phyloP scores from a whole-genome alignment of 176 grass and related monocot genomes.

The Juncus inflexus region DNA sequence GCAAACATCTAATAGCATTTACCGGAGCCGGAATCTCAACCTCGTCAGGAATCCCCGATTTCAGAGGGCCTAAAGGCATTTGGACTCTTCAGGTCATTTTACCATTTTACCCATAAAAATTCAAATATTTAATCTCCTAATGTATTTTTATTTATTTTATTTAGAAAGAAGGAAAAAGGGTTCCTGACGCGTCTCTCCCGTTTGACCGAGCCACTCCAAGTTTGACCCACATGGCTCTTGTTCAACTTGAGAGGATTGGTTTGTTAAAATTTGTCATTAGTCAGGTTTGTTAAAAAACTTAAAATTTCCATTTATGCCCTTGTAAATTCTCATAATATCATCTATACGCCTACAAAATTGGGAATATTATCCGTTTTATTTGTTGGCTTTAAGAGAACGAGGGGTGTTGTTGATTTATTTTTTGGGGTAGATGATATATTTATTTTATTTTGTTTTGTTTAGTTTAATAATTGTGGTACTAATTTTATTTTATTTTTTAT shows the following conservation, averaged over 20 bases:
- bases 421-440: too few relatives aligned
- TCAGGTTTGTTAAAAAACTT: constrained; percentile 50
- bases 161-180: constrained; percentile 70
- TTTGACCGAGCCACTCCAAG: constrained; percentile 86
- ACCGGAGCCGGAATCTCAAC: constrained; percentile 98
- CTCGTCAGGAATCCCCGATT: constrained; percentile 93
- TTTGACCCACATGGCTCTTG: constrained; percentile 90
- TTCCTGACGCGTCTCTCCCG: constrained; percentile 80
- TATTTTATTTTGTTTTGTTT: too few relatives aligned
- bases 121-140: constrained; percentile 3
- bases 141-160: constrained; percentile 15
- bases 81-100: constrained; percentile 96
- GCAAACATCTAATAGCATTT: constrained; percentile 96
- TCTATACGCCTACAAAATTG: not conserved
- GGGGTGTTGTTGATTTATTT: not conserved
- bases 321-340: constrained; percentile 2
- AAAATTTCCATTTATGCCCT: not conserved
- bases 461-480: not conserved
- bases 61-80: constrained; percentile 89
- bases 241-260: constrained; percentile 72
- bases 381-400: not conserved
- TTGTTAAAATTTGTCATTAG: constrained; percentile 89
- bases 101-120: not conserved
- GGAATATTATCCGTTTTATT: not conserved
- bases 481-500: not conserved